Evolutionary conservation across 768 basidiomycete species (phyloP).

Genomic region (Pisolithus marmoratus): DNA sequence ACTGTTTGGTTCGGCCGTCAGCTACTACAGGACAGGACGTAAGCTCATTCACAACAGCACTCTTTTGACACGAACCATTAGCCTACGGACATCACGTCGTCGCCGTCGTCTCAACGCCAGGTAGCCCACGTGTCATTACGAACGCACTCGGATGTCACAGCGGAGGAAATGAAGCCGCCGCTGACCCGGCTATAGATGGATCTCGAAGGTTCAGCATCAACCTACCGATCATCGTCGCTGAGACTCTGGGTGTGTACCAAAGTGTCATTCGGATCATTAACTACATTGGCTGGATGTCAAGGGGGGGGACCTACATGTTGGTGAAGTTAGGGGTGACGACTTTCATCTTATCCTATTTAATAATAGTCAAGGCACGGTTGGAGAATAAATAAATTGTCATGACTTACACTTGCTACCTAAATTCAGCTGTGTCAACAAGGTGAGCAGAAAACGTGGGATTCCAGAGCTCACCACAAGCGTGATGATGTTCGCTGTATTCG

Average conservation of each 20-base stretch:
- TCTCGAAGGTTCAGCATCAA: slow-evolving; percentile 5
- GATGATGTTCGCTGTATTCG: slow-evolving; percentile 7
- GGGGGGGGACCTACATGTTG: background rate
- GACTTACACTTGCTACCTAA: slow-evolving; percentile 8
- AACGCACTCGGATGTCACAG: background rate
- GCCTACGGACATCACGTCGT: background rate
- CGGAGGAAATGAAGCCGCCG: background rate
- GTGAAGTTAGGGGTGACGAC: background rate
- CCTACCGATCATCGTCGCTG: background rate
- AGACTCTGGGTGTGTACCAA: background rate
- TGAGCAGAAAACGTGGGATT: no score
- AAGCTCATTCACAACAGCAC: no score
- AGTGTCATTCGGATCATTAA: background rate
- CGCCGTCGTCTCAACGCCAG: background rate
- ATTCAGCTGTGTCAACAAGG: background rate
- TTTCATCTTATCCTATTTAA: background rate
- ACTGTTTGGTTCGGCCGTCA: no score
- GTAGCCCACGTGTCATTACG: background rate
- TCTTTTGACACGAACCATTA: background rate
- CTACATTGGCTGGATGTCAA: background rate
- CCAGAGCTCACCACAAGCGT: slow-evolving; percentile 7
- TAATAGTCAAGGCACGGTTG: background rate
- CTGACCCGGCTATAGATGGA: background rate
- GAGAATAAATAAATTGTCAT: no score
- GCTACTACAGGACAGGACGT: no score